Conservation (phyloP, 2,329 filamentous ascomycete species). For the Pezicula rhizophila region DNA sequence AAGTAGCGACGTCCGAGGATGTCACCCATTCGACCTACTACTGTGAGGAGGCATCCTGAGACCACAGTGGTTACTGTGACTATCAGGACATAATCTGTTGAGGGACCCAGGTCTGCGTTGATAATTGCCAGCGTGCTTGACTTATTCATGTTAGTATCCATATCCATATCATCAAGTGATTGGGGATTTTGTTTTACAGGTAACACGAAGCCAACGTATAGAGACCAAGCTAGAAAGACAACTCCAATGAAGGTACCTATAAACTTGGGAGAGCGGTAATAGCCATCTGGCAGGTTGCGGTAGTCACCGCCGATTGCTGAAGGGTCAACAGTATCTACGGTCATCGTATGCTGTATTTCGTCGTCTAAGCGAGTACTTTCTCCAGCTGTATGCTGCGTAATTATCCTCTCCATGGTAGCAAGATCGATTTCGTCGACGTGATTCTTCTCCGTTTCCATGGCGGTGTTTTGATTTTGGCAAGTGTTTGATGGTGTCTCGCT, state of each 20-base stretch:
- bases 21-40: constrained; percentile 27
- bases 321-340: too few species aligned
- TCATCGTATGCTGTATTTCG: too few species aligned
- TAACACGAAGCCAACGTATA: too few species aligned
- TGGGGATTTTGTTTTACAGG: too few species aligned
- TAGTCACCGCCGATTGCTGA: not conserved
- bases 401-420: too few species aligned
- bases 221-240: too few species aligned
- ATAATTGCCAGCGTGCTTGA: not conserved
- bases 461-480: too few species aligned
- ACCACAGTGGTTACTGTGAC: not conserved
- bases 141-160: not conserved
- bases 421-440: too few species aligned
- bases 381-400: too few species aligned
- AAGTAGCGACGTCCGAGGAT: constrained; percentile 31
- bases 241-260: not conserved
- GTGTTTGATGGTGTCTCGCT: too few species aligned
- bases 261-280: not conserved
- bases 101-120: not conserved
- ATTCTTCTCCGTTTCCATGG: too few species aligned
- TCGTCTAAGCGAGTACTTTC: too few species aligned
- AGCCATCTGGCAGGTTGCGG: not conserved
- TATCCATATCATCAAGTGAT: not conserved
- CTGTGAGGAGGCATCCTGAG: not conserved
- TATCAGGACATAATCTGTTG: not conserved